These are phyloP conservation scores for Trametes villosa DNA, from an alignment of 768 basidiomycete species.

Conservation along the genomic window DNA sequence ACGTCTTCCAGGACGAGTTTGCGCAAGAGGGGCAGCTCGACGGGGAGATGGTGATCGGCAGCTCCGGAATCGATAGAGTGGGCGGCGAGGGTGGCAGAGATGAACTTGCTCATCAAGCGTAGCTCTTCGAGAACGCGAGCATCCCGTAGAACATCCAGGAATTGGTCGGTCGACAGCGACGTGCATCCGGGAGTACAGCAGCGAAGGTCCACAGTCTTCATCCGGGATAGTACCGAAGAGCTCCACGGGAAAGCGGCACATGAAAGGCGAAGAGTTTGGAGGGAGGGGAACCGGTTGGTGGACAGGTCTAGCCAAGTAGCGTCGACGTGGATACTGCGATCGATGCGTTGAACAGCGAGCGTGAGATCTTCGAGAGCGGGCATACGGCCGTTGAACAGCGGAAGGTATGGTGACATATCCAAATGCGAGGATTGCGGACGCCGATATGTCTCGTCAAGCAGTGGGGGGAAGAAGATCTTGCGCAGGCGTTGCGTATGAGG, in stretches of 20 bases:
- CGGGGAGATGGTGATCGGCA: no score
- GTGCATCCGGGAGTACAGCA: background rate
- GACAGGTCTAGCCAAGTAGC: no score
- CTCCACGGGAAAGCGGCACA: background rate
- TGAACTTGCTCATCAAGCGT: background rate
- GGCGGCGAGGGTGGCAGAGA: no score
- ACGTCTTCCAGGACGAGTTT: no score
- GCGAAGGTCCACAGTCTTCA: background rate
- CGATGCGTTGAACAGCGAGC: no score
- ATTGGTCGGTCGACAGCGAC: background rate
- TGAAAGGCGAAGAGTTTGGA: no score
- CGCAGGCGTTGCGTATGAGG: background rate
- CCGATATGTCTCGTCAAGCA: background rate
- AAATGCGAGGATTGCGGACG: background rate
- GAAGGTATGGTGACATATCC: background rate
- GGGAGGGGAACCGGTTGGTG: no score
- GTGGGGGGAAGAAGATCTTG: background rate
- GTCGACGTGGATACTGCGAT: no score
- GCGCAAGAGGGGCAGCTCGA: no score
- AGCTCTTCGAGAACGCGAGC: background rate
- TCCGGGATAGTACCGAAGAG: background rate
- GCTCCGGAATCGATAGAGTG: no score
- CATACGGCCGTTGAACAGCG: no score
- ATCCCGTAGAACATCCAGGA: background rate
- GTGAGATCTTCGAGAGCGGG: no score